Evolutionary conservation across 352 stramenopile species (phyloP).

Genomic region (Labyrinthula sp.): DNA sequence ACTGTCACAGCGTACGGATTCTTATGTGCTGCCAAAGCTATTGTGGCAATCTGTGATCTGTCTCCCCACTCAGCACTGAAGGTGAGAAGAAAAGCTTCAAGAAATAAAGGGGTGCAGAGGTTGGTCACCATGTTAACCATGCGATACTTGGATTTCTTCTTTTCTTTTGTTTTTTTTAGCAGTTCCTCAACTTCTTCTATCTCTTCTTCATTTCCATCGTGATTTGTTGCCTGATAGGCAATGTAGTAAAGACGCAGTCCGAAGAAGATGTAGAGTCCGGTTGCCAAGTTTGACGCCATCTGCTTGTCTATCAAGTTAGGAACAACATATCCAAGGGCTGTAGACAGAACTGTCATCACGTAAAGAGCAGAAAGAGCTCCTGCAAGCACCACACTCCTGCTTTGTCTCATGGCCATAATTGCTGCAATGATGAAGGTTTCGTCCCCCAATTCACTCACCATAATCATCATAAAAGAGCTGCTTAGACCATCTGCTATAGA

Average conservation of each 20-base stretch:
- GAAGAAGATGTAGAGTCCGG: slow-evolving; percentile 28
- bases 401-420: slow-evolving; percentile 81
- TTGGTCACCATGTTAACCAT: slow-evolving; percentile 2
- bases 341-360: slow-evolving; percentile 87
- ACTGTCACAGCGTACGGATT: slow-evolving; percentile 77
- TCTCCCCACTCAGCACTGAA: slow-evolving; percentile 97
- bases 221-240: slow-evolving; percentile 14
- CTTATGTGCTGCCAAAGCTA: slow-evolving; percentile 85
- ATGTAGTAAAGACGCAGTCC: slow-evolving; percentile 4
- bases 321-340: slow-evolving; percentile 70
- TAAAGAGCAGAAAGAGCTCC: slow-evolving; percentile 35
- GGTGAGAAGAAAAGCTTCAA: slow-evolving; percentile 83
- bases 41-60: slow-evolving; percentile 93
- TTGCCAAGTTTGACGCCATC: slow-evolving; percentile 78
- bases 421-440: slow-evolving; percentile 46
- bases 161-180: slow-evolving; percentile 13
- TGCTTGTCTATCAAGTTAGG: slow-evolving; percentile 69
- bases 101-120: slow-evolving; percentile 44
- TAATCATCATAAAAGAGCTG: slow-evolving; percentile 77
- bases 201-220: slow-evolving; percentile 24
- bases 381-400: slow-evolving; percentile 13
- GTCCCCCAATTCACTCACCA: slow-evolving; percentile 93
- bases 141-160: slow-evolving; percentile 10
- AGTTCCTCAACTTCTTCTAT: slow-evolving; percentile 15
- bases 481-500: no score